Evolutionary conservation across 1,284 basidiomycete species (phyloP), one percentile per base, ranked within the genome.

Genomic region (Calocybe gambosa): DNA sequence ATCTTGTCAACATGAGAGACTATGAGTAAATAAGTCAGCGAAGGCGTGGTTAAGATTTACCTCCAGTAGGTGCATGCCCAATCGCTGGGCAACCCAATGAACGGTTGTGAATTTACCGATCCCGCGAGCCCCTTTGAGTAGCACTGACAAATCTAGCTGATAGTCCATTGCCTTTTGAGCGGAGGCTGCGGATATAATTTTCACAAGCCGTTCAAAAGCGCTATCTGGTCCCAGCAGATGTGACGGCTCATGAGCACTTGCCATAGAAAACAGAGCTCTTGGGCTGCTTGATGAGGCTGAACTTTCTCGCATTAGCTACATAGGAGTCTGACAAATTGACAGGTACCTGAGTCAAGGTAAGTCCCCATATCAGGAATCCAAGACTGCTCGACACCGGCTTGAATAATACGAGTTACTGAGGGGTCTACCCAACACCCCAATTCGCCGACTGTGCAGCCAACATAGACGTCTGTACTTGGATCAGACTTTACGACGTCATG

Each of bases 381-480:
- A 10, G 75, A 71, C 51, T 88, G 79, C 55, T 89, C 88, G 1
- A 90, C 60, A 0, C 93, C 93, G 0, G 80, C 74, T 64, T 93
- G 90, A 5, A 88, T 62, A 58, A 96, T 79, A 47, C 84, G 80
- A 26, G 93, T 93, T 4, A 74, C 59, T 1, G 70, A 62, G 0
- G 82, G 68, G 58, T 97, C 90, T 10, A 95, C 74, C 76, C 89
- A 89, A 58, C 88, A 95, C 0, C 95, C 95, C 5, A 93, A 62
- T 59, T 90, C 80, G 6, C 89, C 89, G 6, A 74, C 60, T 0
- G 73, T 71, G 1, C 72, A 70, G 21, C 73, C 72, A 33, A 72
- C 61, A 53, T 78, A 76, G 25, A 71, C 54, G 56, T 80, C 77
- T 28, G 66, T 60, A 28, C 61, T 55, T 20, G 61, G 62, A 29